Evolutionary conservation across 1,284 basidiomycete species (phyloP), one percentile per base, ranked within the genome.

Genomic region (Ustilago cynodontis): DNA sequence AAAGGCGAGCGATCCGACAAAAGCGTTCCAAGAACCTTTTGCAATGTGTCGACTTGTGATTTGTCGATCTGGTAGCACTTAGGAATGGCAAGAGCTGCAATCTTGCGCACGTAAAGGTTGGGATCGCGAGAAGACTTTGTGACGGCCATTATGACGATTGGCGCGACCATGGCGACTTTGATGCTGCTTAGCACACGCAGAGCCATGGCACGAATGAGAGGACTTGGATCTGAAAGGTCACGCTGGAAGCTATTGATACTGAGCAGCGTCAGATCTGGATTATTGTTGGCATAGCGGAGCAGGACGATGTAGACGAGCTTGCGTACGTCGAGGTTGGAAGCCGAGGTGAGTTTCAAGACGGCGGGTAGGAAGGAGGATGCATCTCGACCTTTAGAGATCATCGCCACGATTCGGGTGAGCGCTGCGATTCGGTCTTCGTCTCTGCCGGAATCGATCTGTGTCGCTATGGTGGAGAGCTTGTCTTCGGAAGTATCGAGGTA

Each of bases 211-310:
- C 87, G 85, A n/a, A 87, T 85, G 78, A 98, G 90, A 0, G 97
- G 96, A 69, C 92, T 97, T 9, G 91, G 88, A 83, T 99, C 96
- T 1, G 92, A 91, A 20, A 99, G 89, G 87, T 99, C 97, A 86
- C 95, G 94, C 87, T 99, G 97, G 85, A 98, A 98, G 11, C 96
- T 97, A 87, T 99, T 99, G 89, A 99, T 97, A 7, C 95, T 96
- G 26, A 99, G 89, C 39, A 99, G 88, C 0, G 97, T 93, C 59
- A 99, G 91, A 87, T 99, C 97, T 9, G 96, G 95, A 22, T 82
- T 81, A 50, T 43, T 65, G 53, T 69, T 77, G 50, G 96, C 95
- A 87, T 97, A 96, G 71, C 94, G 92, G 43, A 98, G 88, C 71
- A 99, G 91, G 87, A 96, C 98, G 79, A 98, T 96, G 87, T 98